Conservation (phyloP, 2,329 filamentous ascomycete genomes). For the Sporothrix brasiliensis region DNA sequence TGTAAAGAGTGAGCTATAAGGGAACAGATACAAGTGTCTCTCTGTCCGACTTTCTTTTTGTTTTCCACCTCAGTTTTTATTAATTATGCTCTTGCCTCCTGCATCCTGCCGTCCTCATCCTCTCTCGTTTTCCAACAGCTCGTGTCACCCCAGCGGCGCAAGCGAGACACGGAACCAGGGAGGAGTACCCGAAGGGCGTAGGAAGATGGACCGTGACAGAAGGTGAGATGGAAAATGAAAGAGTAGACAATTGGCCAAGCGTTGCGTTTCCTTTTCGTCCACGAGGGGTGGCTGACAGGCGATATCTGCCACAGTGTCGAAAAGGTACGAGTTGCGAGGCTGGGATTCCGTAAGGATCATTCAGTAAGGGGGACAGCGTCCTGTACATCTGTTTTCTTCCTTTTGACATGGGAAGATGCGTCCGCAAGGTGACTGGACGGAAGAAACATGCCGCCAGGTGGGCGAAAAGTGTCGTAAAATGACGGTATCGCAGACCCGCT, state of each 20-base stretch:
- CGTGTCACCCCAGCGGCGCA: constrained; percentile 7
- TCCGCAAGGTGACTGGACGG: constrained; percentile 7
- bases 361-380: not conserved
- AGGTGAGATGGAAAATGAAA: not conserved
- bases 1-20: not conserved
- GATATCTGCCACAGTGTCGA: not conserved
- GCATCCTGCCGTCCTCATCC: not conserved
- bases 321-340: not conserved
- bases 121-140: constrained; percentile 12
- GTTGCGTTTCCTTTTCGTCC: not conserved
- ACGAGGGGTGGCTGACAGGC: constrained; percentile 1
- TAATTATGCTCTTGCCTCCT: not conserved
- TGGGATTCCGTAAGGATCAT: not conserved
- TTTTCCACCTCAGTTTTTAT: not conserved
- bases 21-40: not conserved
- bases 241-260: not conserved
- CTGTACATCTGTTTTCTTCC: too few species aligned
- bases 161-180: constrained; percentile 23
- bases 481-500: not conserved
- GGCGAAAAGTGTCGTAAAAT: not conserved
- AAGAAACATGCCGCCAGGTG: not conserved
- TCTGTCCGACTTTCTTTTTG: not conserved
- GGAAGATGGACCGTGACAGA: not conserved
- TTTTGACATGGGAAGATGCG: not conserved
- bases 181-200: constrained; percentile 8